phyloP scores from a whole-genome alignment of 768 basidiomycete genomes.

The Strobilomyces confusus region DNA sequence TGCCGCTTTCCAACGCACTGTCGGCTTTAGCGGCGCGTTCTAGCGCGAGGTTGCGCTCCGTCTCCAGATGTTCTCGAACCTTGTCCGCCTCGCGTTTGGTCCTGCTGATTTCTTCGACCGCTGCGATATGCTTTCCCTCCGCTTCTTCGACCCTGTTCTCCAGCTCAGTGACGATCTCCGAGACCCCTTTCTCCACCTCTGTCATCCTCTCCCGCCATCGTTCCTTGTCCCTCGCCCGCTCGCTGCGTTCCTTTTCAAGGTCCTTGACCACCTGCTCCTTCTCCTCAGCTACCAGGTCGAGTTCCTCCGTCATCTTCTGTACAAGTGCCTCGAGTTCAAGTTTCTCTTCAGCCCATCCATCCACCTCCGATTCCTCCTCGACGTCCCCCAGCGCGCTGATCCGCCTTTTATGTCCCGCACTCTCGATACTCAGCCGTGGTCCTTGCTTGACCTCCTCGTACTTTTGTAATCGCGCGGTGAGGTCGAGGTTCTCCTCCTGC shows the following conservation, averaged over 20 bases:
- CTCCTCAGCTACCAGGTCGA: slow-evolving; percentile 40
- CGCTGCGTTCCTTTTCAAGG: slow-evolving; percentile 52
- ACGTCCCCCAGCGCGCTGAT: slow-evolving; percentile 56
- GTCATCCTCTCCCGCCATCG: slow-evolving; percentile 67
- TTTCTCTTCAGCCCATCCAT: slow-evolving; percentile 72
- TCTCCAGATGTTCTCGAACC: slow-evolving; percentile 42
- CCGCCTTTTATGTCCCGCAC: slow-evolving; percentile 39
- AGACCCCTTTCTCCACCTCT: slow-evolving; percentile 69
- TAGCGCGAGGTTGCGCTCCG: slow-evolving; percentile 50
- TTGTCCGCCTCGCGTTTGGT: slow-evolving; percentile 44
- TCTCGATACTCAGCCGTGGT: slow-evolving; percentile 25
- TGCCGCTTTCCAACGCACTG: slow-evolving; percentile 48
- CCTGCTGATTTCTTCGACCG: slow-evolving; percentile 37
- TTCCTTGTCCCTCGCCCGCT: slow-evolving; percentile 62
- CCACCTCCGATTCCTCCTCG: slow-evolving; percentile 56
- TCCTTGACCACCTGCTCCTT: slow-evolving; percentile 44
- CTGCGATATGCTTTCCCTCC: slow-evolving; percentile 42
- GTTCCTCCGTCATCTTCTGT: slow-evolving; percentile 31
- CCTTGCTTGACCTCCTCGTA: slow-evolving; percentile 46
- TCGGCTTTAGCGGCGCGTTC: slow-evolving; percentile 67
- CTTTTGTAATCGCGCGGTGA: slow-evolving; percentile 51
- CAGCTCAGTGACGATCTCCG: slow-evolving; percentile 60
- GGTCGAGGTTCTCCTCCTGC: slow-evolving; percentile 78
- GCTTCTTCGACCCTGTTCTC: slow-evolving; percentile 53
- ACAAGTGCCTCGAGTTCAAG: slow-evolving; percentile 49